Evolutionary conservation across 1,284 basidiomycete genomes (phyloP).

Genomic region (Leccinum angustisporum): DNA sequence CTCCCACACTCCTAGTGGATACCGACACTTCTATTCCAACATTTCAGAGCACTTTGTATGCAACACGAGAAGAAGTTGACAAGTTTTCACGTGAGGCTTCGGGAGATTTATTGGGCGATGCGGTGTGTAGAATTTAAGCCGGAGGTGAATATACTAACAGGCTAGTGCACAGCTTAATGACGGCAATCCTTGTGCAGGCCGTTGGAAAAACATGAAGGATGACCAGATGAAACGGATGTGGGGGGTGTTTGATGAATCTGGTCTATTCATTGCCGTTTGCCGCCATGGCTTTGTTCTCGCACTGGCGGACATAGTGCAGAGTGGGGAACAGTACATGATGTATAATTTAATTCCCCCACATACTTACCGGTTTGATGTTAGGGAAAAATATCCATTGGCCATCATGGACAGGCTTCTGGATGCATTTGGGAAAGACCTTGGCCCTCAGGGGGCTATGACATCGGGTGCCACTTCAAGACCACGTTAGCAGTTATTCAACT

Average conservation of each 20-base stretch:
- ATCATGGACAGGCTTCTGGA: background rate
- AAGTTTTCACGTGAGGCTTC: background rate
- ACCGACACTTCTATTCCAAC: background rate
- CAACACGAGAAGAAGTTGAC: background rate
- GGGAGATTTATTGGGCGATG: background rate
- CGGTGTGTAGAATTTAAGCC: background rate
- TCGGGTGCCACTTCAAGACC: background rate
- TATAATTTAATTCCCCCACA: background rate
- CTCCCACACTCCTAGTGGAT: background rate
- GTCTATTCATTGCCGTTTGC: background rate
- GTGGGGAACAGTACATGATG: background rate
- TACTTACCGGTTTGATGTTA: background rate
- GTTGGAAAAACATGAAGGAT: background rate
- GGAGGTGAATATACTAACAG: background rate
- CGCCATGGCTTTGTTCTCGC: background rate
- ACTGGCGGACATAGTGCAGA: background rate
- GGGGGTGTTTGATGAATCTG: background rate
- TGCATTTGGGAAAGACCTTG: background rate
- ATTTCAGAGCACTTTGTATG: background rate
- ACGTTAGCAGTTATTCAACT: background rate
- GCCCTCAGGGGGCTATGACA: background rate
- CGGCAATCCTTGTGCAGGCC: background rate
- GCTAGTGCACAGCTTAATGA: background rate
- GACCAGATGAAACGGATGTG: background rate
- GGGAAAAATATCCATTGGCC: background rate